A percentile compares a stretch with the other conserved stretches of the same genome.
phyloP scores from a whole-genome alignment of 768 basidiomycete genomes.

The Coprinopsis marcescibilis region DNA sequence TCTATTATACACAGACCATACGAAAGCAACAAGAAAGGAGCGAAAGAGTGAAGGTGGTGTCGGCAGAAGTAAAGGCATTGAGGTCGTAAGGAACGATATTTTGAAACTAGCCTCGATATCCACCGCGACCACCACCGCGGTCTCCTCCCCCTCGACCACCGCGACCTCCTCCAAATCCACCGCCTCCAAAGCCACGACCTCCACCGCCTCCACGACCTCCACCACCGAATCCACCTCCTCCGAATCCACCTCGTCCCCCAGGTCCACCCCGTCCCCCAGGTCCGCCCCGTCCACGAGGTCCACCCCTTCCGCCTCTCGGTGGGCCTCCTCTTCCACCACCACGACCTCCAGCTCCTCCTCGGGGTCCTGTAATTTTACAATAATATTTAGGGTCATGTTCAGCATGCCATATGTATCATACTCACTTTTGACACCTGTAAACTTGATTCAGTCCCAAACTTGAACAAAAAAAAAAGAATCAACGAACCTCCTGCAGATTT shows the following conservation, averaged over 20 bases:
- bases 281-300: constrained; percentile 31
- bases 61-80: constrained; percentile 45
- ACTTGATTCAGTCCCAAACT: background rate
- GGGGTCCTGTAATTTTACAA: constrained; percentile 37
- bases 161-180: constrained; percentile 34
- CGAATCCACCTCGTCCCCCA: constrained; percentile 28
- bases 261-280: constrained; percentile 31
- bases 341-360: constrained; percentile 33
- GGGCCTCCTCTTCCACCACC: constrained; percentile 26
- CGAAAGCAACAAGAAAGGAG: constrained; percentile 47
- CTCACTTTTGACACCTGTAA: constrained; percentile 46
- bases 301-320: constrained; percentile 39
- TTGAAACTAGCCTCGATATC: constrained; percentile 20
- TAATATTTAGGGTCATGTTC: constrained; percentile 15
- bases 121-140: constrained; percentile 40
- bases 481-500: constrained; percentile 66
- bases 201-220: constrained; percentile 35
- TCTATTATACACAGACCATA: constrained; percentile 30
- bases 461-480: constrained; percentile 10
- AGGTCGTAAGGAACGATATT: constrained; percentile 30
- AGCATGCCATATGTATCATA: constrained; percentile 6
- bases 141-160: constrained; percentile 31
- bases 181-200: constrained; percentile 40
- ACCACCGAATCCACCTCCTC: constrained; percentile 22
- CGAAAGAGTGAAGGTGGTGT: constrained; percentile 37